These are phyloP conservation scores for Diaporthe citriasiana DNA, from an alignment of 2,329 filamentous ascomycete species.

Conservation along the genomic window DNA sequence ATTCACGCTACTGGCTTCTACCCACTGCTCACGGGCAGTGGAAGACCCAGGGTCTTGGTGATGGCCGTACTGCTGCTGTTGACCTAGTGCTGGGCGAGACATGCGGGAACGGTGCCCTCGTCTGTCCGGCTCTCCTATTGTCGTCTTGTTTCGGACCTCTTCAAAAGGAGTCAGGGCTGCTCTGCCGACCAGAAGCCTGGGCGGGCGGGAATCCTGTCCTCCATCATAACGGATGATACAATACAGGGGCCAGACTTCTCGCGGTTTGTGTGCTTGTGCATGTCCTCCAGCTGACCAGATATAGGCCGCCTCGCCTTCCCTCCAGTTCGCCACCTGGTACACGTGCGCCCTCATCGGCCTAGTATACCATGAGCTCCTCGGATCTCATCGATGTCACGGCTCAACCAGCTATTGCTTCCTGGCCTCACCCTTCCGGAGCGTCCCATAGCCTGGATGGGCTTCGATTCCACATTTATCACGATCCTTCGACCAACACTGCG, in stretches of 20 bases:
- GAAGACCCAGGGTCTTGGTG: constrained; percentile 38
- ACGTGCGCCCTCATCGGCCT: too few species aligned
- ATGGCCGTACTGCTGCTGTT: constrained; percentile 28
- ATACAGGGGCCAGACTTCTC: constrained; percentile 26
- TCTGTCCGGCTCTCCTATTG: constrained; percentile 32
- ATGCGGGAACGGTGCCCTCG: constrained; percentile 36
- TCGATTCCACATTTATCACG: constrained; percentile 23
- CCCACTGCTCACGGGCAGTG: constrained; percentile 29
- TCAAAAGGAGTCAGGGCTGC: constrained; percentile 32
- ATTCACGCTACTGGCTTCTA: constrained; percentile 32
- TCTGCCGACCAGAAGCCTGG: constrained; percentile 36
- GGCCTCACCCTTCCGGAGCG: not conserved
- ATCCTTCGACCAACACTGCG: constrained; percentile 29
- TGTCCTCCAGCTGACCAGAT: constrained; percentile 28
- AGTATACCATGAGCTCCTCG: not conserved
- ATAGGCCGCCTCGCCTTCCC: constrained; percentile 1
- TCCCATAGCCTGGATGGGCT: constrained; percentile 3
- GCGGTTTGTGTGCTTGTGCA: constrained; percentile 20
- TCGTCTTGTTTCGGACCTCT: constrained; percentile 13
- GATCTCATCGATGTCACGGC: constrained; percentile 22
- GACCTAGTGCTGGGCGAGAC: constrained; percentile 36
- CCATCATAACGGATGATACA: constrained; percentile 9
- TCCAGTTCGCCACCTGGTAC: not conserved
- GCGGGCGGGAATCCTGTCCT: constrained; percentile 32
- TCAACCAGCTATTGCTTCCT: constrained; percentile 20